Evolutionary conservation across 2,329 filamentous ascomycete genomes (phyloP).

Genomic region (Stagonosporopsis rhizophila): DNA sequence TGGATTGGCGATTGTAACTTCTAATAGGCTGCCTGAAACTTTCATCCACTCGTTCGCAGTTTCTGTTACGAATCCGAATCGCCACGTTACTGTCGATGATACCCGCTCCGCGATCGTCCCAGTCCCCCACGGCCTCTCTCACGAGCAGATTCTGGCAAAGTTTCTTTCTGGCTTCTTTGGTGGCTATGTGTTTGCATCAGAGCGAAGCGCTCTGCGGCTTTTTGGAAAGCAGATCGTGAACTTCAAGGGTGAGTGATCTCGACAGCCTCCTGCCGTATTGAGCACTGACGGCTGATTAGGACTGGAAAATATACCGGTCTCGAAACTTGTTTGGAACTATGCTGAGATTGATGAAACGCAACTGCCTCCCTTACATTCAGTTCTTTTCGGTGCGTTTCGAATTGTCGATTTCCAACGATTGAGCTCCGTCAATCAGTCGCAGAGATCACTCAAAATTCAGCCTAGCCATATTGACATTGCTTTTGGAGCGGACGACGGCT

Average conservation of each 20-base stretch:
- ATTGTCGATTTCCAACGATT: background rate
- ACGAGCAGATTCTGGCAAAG: constrained; percentile 6
- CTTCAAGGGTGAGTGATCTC: background rate
- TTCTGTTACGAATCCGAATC: background rate
- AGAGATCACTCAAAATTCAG: too few species aligned
- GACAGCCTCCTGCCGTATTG: background rate
- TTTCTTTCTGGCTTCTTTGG: background rate
- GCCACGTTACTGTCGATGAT: background rate
- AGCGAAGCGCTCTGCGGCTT: background rate
- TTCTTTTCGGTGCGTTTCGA: background rate
- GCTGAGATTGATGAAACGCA: background rate
- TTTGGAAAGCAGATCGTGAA: background rate
- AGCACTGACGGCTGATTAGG: background rate
- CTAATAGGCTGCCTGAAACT: background rate
- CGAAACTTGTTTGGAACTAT: background rate
- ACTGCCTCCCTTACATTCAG: background rate
- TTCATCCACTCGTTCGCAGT: background rate
- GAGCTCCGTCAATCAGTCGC: background rate
- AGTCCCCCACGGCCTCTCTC: background rate
- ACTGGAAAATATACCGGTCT: background rate
- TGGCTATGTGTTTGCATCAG: constrained; percentile 2
- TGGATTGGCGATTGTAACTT: background rate
- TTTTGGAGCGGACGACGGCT: constrained; percentile 5
- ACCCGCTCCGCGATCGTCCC: background rate
- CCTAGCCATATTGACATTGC: constrained; percentile 8